Evolutionary conservation across 768 basidiomycete genomes (phyloP).

Genomic region (Panellus pusillus): DNA sequence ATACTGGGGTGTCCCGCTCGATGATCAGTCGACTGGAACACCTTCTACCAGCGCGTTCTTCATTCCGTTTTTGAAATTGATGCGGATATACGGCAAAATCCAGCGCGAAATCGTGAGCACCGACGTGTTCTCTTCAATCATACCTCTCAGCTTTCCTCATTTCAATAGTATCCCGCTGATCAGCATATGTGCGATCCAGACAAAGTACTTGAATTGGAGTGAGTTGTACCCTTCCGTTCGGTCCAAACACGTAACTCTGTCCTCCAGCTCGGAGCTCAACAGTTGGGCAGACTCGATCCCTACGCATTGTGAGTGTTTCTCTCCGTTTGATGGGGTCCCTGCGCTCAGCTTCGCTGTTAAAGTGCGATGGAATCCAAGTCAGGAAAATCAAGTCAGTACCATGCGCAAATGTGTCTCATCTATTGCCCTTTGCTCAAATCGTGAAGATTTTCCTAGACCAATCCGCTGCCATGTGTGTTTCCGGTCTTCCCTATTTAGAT

Average conservation of each 20-base stretch:
- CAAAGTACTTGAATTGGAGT: slow-evolving; percentile 6
- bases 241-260: slow-evolving; percentile 12
- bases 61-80: background rate
- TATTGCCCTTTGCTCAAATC: background rate
- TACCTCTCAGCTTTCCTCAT: no score
- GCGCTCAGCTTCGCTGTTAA: no score
- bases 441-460: slow-evolving; percentile 4
- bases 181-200: background rate
- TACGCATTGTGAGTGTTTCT: no score
- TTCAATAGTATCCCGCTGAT: background rate
- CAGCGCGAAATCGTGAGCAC: background rate
- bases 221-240: background rate
- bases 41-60: background rate
- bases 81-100: background rate
- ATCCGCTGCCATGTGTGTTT: slow-evolving; percentile 6
- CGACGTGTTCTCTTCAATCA: background rate
- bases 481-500: background rate
- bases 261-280: slow-evolving; percentile 56
- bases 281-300: slow-evolving; percentile 55
- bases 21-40: background rate
- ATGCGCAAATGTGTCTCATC: no score
- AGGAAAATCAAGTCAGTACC: background rate
- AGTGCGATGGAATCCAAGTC: slow-evolving; percentile 13
- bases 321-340: no score
- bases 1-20: background rate